phyloP scores from a whole-genome alignment of 192 early-diverging fungal genomes.

The Coemansia sp. region DNA sequence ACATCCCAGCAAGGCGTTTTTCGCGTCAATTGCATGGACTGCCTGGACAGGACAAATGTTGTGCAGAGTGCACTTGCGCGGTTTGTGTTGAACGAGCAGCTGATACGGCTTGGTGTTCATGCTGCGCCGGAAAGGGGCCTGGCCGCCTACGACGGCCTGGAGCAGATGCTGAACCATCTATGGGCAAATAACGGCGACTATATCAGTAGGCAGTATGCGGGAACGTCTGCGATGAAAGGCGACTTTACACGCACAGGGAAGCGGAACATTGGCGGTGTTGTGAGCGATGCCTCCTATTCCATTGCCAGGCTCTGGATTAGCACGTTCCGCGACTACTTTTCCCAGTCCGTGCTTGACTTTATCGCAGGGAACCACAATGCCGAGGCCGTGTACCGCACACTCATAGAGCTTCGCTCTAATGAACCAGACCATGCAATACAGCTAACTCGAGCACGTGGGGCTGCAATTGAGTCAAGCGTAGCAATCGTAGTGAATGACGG shows the following conservation, averaged over 20 bases:
- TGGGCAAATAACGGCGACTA: conserved; percentile 85
- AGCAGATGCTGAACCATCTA: conserved; percentile 63
- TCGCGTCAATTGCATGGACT: conserved; percentile 96
- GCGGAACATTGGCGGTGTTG: conserved; percentile 68
- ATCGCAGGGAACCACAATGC: conserved; percentile 34
- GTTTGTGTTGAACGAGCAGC: conserved; percentile 63
- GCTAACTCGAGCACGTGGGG: conserved; percentile 23
- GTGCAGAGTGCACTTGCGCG: conserved; percentile 71
- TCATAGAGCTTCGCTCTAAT: conserved; percentile 45
- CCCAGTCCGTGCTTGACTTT: conserved; percentile 57
- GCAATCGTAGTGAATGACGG: conserved; percentile 66
- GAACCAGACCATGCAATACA: conserved; percentile 43
- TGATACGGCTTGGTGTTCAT: conserved; percentile 67
- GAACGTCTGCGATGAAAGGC: conserved; percentile 75
- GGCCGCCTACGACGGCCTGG: conserved; percentile 63
- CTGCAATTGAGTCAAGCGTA: conserved; percentile 56
- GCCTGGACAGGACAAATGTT: conserved; percentile 95
- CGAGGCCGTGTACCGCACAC: conserved; percentile 40
- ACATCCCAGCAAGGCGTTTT: conserved; percentile 58
- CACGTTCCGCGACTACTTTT: conserved; percentile 73
- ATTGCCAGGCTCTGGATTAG: conserved; percentile 72
- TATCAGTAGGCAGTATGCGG: conserved; percentile 75
- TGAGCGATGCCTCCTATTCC: conserved; percentile 78
- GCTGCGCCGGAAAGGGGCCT: conserved; percentile 66
- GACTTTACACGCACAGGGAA: conserved; percentile 78